phyloP scores from a whole-genome alignment of 1,284 basidiomycete genomes.

The Rhodotorula sp. region DNA sequence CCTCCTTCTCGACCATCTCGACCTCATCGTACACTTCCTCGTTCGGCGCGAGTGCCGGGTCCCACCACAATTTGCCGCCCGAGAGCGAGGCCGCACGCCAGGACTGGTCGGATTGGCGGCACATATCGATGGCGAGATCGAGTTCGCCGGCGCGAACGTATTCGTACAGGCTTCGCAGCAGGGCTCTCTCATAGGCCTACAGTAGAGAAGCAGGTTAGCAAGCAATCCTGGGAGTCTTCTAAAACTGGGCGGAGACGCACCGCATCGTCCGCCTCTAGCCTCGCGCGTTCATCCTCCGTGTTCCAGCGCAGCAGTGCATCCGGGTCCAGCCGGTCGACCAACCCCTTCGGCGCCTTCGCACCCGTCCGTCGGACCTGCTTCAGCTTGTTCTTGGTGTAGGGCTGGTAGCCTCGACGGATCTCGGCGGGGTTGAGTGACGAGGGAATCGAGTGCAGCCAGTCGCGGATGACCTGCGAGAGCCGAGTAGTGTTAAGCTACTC shows the following conservation, averaged over 20 bases:
- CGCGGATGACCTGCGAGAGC: slow-evolving; percentile 56
- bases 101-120: slow-evolving; percentile 77
- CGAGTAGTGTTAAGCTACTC: too few relatives aligned
- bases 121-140: slow-evolving; percentile 77
- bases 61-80: slow-evolving; percentile 72
- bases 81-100: slow-evolving; percentile 86
- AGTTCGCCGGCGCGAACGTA: slow-evolving; percentile 77
- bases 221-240: too few relatives aligned
- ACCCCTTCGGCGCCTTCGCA: slow-evolving; percentile 45
- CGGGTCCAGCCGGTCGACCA: slow-evolving; percentile 70
- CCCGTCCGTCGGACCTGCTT: slow-evolving; percentile 65
- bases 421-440: slow-evolving; percentile 62
- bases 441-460: slow-evolving; percentile 71
- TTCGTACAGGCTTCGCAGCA: slow-evolving; percentile 71
- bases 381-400: slow-evolving; percentile 71
- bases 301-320: slow-evolving; percentile 60
- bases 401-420: slow-evolving; percentile 73
- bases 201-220: background rate
- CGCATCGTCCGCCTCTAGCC: slow-evolving; percentile 68
- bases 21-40: slow-evolving; percentile 58
- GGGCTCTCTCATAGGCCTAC: slow-evolving; percentile 72
- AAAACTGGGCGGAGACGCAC: slow-evolving; percentile 49
- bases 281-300: slow-evolving; percentile 51
- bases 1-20: slow-evolving; percentile 49
- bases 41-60: slow-evolving; percentile 59